Base-by-base conservation (phyloP, 2,329 filamentous ascomycete species). In the Drechslerella dactyloides region DNA sequence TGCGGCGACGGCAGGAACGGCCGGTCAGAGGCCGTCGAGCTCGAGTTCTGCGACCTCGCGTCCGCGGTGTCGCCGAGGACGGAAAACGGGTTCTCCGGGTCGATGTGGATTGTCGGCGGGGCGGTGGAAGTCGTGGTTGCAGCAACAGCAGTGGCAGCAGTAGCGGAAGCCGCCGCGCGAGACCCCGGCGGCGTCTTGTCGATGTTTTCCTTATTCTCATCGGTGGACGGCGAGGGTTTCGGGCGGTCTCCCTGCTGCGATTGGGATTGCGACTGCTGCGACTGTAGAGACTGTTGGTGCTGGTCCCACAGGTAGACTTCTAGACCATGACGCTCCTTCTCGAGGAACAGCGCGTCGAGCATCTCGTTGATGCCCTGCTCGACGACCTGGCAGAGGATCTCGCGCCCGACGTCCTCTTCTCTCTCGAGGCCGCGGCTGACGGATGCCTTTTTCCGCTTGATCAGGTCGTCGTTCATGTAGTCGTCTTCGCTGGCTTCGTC, bases 311-410 rank as follows among this genome's bases (percentile, higher is more conserved):
- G 83, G 7, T 85, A 84, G 10, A 87, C 88, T 61, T 86, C 84
- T 69, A 94, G 81, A 1, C 91, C 88, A 17, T 90, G 79, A 74
- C 93, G 88, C 79, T 97, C 93, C 74, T 89, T 89, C 2, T 85
- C 83, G 75, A 89, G 89, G 81, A 99, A 99, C 0, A 99, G 83
- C 0, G 87, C 85, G 77, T 97, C 91, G 0, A 99, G 85, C 1
- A 97, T 82, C 80, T 97, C 92, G 77, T 97, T 97, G 81, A 96
- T 91, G 0, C 91, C 90, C 79, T 96, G 90, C 79, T 97, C 92
- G 0, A 91, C 92, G 33, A 96, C 87, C 78, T 96, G 90, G 77
- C 96, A 97, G 0, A 97, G 82, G 2, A 97, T 89, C 78, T 97
- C 91, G 75, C 89, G 91, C 40, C 91, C 91, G 4, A 91, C 87